These are phyloP conservation scores for Stagonosporopsis tanaceti DNA, from an alignment of 2,329 filamentous ascomycete species.

Conservation along the genomic window DNA sequence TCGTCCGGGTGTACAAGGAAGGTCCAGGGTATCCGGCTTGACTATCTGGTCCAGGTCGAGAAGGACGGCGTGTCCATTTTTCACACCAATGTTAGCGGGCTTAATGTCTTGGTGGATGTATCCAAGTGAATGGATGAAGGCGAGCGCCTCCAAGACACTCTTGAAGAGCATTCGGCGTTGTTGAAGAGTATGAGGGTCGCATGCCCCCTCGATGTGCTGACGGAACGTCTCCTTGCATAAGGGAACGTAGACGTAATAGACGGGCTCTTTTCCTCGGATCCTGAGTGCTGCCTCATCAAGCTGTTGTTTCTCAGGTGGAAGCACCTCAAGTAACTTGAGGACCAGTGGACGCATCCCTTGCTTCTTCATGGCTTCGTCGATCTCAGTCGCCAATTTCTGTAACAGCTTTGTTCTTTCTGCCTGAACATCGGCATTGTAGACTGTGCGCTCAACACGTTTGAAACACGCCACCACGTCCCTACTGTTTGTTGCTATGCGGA, in stretches of 20 bases:
- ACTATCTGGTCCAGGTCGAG: neutral
- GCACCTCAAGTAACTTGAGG: neutral
- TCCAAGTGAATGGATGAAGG: neutral
- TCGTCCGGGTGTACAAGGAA: neutral
- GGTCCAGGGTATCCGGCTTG: neutral
- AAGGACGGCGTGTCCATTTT: neutral
- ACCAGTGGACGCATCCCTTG: neutral
- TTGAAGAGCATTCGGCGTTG: neutral
- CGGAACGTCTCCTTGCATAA: neutral
- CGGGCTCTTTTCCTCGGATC: neutral
- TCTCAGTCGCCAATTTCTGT: neutral
- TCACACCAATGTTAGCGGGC: neutral
- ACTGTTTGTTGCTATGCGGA: neutral
- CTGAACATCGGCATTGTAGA: neutral
- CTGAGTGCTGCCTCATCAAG: neutral
- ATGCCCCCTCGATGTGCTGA: neutral
- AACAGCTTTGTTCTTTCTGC: neutral
- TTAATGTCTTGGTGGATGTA: neutral
- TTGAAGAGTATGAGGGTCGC: neutral
- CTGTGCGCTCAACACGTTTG: neutral
- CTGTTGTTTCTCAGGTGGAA: neutral
- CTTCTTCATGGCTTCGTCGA: neutral
- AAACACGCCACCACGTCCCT: neutral
- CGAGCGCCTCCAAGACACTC: neutral
- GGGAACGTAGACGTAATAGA: neutral